phyloP scores from a whole-genome alignment of 78 protist genomes.

The Fonticula alba region DNA sequence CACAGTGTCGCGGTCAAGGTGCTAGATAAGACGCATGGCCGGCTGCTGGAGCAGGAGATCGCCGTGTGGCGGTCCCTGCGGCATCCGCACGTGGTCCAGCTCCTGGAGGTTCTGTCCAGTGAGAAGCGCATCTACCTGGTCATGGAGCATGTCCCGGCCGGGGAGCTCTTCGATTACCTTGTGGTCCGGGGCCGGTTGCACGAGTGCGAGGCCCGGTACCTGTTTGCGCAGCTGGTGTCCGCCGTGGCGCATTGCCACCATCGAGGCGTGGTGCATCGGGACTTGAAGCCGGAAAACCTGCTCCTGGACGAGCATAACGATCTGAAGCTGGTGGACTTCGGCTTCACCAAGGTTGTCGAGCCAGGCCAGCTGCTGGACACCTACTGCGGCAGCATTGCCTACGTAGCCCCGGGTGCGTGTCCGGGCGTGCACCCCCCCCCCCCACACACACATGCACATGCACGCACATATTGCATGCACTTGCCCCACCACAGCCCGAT shows the following conservation, averaged over 20 bases:
- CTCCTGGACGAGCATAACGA: neutral
- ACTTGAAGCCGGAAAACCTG: slow-evolving; percentile 15
- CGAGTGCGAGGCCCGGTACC: slow-evolving; percentile 17
- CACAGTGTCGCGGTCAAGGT: too few relatives aligned
- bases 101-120: too few relatives aligned
- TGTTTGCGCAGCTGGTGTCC: slow-evolving; percentile 9
- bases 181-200: neutral
- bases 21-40: too few relatives aligned
- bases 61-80: too few relatives aligned
- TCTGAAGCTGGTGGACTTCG: slow-evolving; percentile 15
- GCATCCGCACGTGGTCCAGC: too few relatives aligned
- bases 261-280: neutral
- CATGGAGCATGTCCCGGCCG: neutral
- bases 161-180: slow-evolving; percentile 7
- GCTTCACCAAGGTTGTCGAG: slow-evolving; percentile 22
- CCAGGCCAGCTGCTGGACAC: neutral
- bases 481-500: too few relatives aligned
- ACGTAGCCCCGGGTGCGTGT: slow-evolving; percentile 2
- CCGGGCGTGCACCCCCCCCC: too few relatives aligned
- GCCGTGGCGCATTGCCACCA: slow-evolving; percentile 24
- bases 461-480: too few relatives aligned
- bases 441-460: too few relatives aligned
- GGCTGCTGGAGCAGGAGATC: too few relatives aligned
- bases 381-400: slow-evolving; percentile 7
- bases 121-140: too few relatives aligned